phyloP scores from a whole-genome alignment of 768 basidiomycete species.

The Pseudohyphozyma bogoriensis region DNA sequence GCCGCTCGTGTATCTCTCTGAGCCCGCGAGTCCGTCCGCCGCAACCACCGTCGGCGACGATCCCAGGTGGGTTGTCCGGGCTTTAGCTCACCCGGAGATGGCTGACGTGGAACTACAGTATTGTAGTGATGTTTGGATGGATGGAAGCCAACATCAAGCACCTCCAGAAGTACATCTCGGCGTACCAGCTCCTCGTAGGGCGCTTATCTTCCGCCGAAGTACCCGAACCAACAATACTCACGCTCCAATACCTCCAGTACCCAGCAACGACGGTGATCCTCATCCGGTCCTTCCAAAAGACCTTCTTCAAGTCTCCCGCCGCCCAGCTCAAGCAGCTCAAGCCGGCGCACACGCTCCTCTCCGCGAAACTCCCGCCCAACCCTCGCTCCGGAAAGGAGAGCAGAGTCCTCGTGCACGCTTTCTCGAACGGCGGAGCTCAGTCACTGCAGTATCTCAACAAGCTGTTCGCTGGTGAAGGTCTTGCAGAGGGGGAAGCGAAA shows the following conservation, averaged over 20 bases:
- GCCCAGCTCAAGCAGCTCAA: background rate
- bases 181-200: constrained; percentile 4
- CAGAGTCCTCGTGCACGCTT: constrained; percentile 20
- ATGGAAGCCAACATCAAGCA: constrained; percentile 20
- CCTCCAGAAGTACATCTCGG: constrained; percentile 10
- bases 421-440: constrained; percentile 25
- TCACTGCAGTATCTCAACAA: constrained; percentile 13
- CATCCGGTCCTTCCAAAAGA: constrained; percentile 9
- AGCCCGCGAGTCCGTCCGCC: too few species aligned
- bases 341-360: constrained; percentile 7
- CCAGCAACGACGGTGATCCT: constrained; percentile 10
- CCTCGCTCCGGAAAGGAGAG: background rate
- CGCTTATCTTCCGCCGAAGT: background rate
- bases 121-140: background rate
- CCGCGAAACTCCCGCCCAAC: background rate
- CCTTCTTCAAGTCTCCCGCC: constrained; percentile 7
- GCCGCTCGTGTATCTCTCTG: too few species aligned
- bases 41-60: too few species aligned
- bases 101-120: too few species aligned
- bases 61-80: too few species aligned
- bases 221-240: background rate
- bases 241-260: constrained; percentile 5
- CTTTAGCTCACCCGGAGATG: too few species aligned
- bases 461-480: background rate
- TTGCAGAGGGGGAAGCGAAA: background rate